phyloP scores from a whole-genome alignment of 2,329 filamentous ascomycete genomes.

The Pseudogymnoascus sp. region DNA sequence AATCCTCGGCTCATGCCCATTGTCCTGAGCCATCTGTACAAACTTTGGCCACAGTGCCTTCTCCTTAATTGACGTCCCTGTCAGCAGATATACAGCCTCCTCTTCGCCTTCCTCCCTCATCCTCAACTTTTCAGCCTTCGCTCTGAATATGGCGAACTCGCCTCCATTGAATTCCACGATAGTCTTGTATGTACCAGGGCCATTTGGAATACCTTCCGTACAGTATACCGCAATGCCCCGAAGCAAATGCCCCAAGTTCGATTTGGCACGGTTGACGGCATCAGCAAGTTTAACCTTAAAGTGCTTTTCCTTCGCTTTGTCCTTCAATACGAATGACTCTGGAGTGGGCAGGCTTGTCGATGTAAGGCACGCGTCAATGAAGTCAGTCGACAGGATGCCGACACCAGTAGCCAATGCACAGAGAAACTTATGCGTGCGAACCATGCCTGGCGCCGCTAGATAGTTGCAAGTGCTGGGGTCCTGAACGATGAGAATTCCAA shows the following conservation, averaged over 20 bases:
- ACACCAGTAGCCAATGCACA: slow-evolving; percentile 77
- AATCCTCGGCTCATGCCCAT: slow-evolving; percentile 72
- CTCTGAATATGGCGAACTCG: slow-evolving; percentile 65
- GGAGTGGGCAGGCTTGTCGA: slow-evolving; percentile 58
- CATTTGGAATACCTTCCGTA: slow-evolving; percentile 70
- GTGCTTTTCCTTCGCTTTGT: slow-evolving; percentile 64
- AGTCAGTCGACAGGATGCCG: slow-evolving; percentile 66
- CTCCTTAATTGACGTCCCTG: slow-evolving; percentile 59
- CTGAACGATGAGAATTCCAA: slow-evolving; percentile 74
- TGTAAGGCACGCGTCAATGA: slow-evolving; percentile 65
- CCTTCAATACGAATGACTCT: slow-evolving; percentile 60
- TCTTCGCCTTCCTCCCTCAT: slow-evolving; percentile 41
- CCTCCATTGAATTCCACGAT: slow-evolving; percentile 89
- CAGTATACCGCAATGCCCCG: slow-evolving; percentile 75
- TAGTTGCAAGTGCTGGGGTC: slow-evolving; percentile 74
- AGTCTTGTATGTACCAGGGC: slow-evolving; percentile 73
- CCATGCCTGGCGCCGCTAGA: slow-evolving; percentile 76
- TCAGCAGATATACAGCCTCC: slow-evolving; percentile 78
- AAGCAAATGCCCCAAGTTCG: slow-evolving; percentile 71
- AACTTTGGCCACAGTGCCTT: slow-evolving; percentile 73
- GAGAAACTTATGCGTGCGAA: slow-evolving; percentile 91
- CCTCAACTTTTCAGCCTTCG: slow-evolving; percentile 55
- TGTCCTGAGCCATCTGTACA: slow-evolving; percentile 65
- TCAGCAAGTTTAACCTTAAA: slow-evolving; percentile 63
- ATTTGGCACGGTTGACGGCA: slow-evolving; percentile 62